These are phyloP conservation scores for Penicillium manginii DNA, from an alignment of 495 filamentous ascomycete species.

Conservation along the genomic window DNA sequence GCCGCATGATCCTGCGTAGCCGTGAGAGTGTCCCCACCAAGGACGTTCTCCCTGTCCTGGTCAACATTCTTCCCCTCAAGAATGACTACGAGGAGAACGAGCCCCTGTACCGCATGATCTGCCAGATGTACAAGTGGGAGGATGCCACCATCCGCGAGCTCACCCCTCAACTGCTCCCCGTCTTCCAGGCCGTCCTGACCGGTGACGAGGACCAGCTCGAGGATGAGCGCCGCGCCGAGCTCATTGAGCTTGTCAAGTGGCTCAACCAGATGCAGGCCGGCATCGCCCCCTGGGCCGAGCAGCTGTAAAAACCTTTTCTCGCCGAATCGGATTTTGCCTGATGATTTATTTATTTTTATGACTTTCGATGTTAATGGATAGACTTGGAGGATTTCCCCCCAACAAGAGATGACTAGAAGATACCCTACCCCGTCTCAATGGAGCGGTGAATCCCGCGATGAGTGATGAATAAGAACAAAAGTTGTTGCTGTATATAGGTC, in stretches of 20 bases:
- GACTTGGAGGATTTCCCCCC: constrained; percentile 31
- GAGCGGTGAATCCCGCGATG: constrained; percentile 32
- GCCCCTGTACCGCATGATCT: constrained; percentile 85
- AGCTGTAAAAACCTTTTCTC: constrained; percentile 36
- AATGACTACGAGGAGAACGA: constrained; percentile 98
- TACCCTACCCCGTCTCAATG: constrained; percentile 49
- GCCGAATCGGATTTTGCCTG: neutral
- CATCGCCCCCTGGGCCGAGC: constrained; percentile 48
- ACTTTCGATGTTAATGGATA: constrained; percentile 43
- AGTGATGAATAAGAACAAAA: constrained; percentile 45
- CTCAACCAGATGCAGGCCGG: constrained; percentile 60
- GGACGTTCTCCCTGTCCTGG: constrained; percentile 80
- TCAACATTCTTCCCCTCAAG: constrained; percentile 80
- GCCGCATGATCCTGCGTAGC: constrained; percentile 86
- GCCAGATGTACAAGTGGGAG: constrained; percentile 76
- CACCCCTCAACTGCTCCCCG: constrained; percentile 74
- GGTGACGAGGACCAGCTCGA: constrained; percentile 84
- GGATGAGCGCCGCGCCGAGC: constrained; percentile 71
- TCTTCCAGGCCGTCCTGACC: constrained; percentile 79
- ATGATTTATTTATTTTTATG: constrained; percentile 26
- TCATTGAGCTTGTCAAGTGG: constrained; percentile 73
- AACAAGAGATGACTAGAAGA: constrained; percentile 46
- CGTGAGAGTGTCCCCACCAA: constrained; percentile 76
- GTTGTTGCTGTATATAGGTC: constrained; percentile 37
- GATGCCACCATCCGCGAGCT: constrained; percentile 74